Evolutionary conservation across 106 monocot genomes (phyloP), one percentile per base, ranked within the genome.

Genomic region (Phalaenopsis aphrodite): DNA sequence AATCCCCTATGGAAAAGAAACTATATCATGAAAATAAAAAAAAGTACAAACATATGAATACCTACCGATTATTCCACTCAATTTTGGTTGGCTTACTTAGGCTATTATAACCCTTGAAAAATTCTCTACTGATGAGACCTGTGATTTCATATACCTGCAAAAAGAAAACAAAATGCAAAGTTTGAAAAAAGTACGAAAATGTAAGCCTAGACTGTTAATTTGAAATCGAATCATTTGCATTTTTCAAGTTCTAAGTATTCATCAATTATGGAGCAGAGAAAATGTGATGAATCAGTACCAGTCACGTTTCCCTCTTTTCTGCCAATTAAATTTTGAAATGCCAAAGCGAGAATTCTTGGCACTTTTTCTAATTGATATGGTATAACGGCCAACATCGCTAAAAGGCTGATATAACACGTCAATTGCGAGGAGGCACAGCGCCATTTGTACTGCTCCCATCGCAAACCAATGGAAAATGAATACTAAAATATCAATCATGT

Each of bases 1-100:
- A 39, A 47, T 65, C 39, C 23, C 18, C 47, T 10, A 76, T 30
- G 21, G 5, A 52, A 12, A 24, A 48, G n/a, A 75, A 21, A 2
- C 9, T 74, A 43, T 74, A 66, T 43, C 1, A 19, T 58, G 14
- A 19, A 23, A 72, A 7, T 6, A 47, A n/a, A 43, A 58, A 42
- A 30, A 10, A n/a, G 56, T 21, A 73, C 45, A 42, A 42, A 36
- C 0, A 16, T 8, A 42, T 75, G 41, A 38, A 74, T 21, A 48
- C 42, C 67, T 64, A 91, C 95, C 95, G 68, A 55, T 95, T 95
- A 72, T 93, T 95, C 95, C 95, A 95, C 79, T 95, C 92, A 81
- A 86, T 82, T 67, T 83, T 95, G 36, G 87, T 55, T 46, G 79
- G 68, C 52, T 84, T 83, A 55, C 46, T 85, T 64, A 95, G 82